These are phyloP conservation scores for Peniophora sp. DNA, from an alignment of 1,284 basidiomycete species.

Conservation along the genomic window DNA sequence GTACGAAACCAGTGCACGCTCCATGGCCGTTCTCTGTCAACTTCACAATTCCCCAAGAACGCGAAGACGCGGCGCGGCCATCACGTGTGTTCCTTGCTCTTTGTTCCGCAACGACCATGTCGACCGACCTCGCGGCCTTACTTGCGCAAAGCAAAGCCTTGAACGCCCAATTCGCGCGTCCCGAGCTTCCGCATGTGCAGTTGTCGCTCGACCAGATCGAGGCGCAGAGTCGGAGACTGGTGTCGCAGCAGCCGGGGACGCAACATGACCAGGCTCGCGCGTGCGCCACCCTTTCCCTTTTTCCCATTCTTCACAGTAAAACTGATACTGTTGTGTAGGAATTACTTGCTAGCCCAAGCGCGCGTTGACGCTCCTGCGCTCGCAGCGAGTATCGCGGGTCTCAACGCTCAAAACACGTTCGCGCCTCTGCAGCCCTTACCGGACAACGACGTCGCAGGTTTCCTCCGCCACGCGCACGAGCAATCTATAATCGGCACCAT, in stretches of 20 bases:
- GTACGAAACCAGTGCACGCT: neutral
- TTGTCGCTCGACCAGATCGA: slow-evolving; percentile 91
- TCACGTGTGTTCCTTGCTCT: too few relatives aligned
- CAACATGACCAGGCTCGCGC: slow-evolving; percentile 64
- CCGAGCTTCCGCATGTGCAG: slow-evolving; percentile 79
- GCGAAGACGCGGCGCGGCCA: too few relatives aligned
- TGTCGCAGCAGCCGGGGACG: slow-evolving; percentile 58
- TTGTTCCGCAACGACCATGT: slow-evolving; percentile 17
- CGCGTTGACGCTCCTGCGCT: slow-evolving; percentile 83
- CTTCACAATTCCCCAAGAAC: too few relatives aligned
- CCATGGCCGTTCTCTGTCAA: neutral
- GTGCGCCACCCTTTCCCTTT: slow-evolving; percentile 37
- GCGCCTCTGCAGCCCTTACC: slow-evolving; percentile 83
- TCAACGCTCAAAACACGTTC: slow-evolving; percentile 82
- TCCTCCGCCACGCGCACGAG: slow-evolving; percentile 86
- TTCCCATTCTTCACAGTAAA: neutral
- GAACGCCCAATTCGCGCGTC: slow-evolving; percentile 65
- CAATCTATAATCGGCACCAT: slow-evolving; percentile 92
- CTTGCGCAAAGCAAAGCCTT: slow-evolving; percentile 64
- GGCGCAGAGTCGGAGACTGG: slow-evolving; percentile 75
- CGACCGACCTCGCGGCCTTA: slow-evolving; percentile 60
- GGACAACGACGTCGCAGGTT: slow-evolving; percentile 87
- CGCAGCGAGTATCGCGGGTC: slow-evolving; percentile 71
- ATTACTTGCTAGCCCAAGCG: slow-evolving; percentile 83
- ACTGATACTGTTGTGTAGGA: slow-evolving; percentile 33